Conservation (phyloP, 2,329 filamentous ascomycete species). For the Neurospora crassa region DNA sequence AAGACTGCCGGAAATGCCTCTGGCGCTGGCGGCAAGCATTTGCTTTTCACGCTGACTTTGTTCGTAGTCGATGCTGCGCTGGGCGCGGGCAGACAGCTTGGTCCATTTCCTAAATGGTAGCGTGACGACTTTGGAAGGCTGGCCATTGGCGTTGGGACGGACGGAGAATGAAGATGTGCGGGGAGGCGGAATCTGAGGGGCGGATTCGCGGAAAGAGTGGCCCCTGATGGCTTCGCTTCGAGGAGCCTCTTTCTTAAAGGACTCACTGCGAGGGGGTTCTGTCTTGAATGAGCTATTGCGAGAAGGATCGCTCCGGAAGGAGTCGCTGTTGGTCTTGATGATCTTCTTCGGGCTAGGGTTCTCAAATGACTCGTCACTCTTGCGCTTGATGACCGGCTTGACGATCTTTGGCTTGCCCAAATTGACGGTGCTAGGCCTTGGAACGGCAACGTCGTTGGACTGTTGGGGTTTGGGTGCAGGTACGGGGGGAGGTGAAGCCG, state of each 20-base stretch:
- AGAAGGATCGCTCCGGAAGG: background rate
- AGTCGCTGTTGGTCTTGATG: slow-evolving; percentile 11
- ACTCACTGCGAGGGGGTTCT: background rate
- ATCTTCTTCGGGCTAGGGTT: slow-evolving; percentile 21
- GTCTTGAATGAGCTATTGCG: background rate
- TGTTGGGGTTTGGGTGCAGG: background rate
- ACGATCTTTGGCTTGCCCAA: slow-evolving; percentile 11
- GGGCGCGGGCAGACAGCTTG: slow-evolving; percentile 9
- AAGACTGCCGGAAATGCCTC: slow-evolving; percentile 5
- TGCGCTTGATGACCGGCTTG: slow-evolving; percentile 21
- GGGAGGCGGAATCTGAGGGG: background rate
- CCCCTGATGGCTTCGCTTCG: background rate
- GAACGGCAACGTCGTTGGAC: background rate
- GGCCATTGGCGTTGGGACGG: slow-evolving; percentile 3
- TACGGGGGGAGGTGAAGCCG: slow-evolving; percentile 5
- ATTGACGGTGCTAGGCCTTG: slow-evolving; percentile 3
- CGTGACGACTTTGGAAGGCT: slow-evolving; percentile 13
- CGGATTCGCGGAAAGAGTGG: background rate
- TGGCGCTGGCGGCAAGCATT: background rate
- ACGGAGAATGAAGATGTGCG: background rate
- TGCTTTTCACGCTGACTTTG: background rate
- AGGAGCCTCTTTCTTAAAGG: background rate
- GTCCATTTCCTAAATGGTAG: slow-evolving; percentile 15
- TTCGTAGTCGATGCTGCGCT: slow-evolving; percentile 3
- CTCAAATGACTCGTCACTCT: slow-evolving; percentile 19